Base-by-base conservation (phyloP, 768 basidiomycete species). In the Dentipellis sp. region DNA sequence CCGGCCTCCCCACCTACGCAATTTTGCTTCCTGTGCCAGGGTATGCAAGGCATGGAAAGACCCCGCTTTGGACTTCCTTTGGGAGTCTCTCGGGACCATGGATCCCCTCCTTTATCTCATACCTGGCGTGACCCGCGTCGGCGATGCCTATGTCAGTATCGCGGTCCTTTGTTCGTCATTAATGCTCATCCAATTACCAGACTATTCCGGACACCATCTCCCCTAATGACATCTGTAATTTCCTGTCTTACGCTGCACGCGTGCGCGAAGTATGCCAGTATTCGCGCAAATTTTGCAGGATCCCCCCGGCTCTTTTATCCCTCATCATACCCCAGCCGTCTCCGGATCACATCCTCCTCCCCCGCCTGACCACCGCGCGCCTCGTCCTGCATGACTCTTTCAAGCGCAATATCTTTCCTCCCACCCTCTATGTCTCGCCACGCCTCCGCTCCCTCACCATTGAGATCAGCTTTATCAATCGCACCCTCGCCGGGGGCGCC, bases 41-140 rank as follows among this genome's bases (percentile, higher is more conserved):
- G 61, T 62, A 10, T 62, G 61, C 47, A 60, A 55, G 1, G 61
- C 61, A 10, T 62, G 61, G 61, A 62, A 56, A 45, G 61, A 62
- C 19, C 59, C 61, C 6, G 54, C 59, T 38, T 54, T 62, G 23
- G 61, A 62, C 35, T 62, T 58, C 37, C 51, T 58, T 14, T 62
- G 61, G 61, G 52, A 40, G 4, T 58, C 59, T 45, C 59, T 62
- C 1, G n/a, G 35, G 23, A 61, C 61, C 12, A 22, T 61, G 17
- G 61, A 58, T 42, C 61, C 59, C n/a, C 50, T 62, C 21, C 52
- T 62, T 35, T 52, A 52, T 42, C 61, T 62, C 12, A 52, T 62
- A 17, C 56, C 61, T 12, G 38, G 40, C 12, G 59, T 58, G 53
- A 61, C 50, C 38, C 8, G 37, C 23, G 23, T 51, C 17, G 23